These are phyloP conservation scores for Xylaria sp. DNA, from an alignment of 2,329 filamentous ascomycete species.

Conservation along the genomic window DNA sequence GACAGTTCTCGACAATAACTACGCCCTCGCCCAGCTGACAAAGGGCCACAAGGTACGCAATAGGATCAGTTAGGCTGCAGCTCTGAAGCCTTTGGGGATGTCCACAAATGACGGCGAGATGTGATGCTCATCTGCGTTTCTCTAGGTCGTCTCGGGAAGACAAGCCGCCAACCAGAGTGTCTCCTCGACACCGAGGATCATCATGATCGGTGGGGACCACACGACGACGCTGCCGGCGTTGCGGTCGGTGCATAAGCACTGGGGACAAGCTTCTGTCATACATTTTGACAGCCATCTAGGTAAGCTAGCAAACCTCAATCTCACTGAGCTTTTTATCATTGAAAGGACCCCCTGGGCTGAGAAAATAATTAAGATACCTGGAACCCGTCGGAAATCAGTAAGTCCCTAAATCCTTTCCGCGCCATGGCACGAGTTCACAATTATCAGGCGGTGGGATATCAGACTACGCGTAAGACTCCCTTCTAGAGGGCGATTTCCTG, in stretches of 20 bases:
- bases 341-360: conserved; percentile 34
- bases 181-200: conserved; percentile 62
- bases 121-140: conserved; percentile 2
- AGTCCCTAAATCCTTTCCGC: conserved; percentile 22
- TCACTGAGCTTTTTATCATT: no score
- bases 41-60: conserved; percentile 66
- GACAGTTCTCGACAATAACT: conserved; percentile 79
- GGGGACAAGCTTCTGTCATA: conserved; percentile 70
- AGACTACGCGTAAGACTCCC: conserved; percentile 63
- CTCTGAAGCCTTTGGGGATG: neutral
- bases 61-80: neutral
- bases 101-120: neutral
- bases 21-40: conserved; percentile 79
- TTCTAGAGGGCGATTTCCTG: neutral
- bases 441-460: conserved; percentile 64
- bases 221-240: conserved; percentile 72
- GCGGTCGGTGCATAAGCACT: conserved; percentile 66
- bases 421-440: conserved; percentile 25
- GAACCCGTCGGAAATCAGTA: conserved; percentile 71
- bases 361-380: conserved; percentile 68
- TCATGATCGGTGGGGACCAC: conserved; percentile 74
- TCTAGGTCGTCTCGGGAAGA: conserved; percentile 49
- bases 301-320: conserved; percentile 27
- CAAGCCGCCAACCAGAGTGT: conserved; percentile 56
- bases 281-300: conserved; percentile 75